Conservation (phyloP, 2,329 filamentous ascomycete genomes). For the Venturia effusa region DNA sequence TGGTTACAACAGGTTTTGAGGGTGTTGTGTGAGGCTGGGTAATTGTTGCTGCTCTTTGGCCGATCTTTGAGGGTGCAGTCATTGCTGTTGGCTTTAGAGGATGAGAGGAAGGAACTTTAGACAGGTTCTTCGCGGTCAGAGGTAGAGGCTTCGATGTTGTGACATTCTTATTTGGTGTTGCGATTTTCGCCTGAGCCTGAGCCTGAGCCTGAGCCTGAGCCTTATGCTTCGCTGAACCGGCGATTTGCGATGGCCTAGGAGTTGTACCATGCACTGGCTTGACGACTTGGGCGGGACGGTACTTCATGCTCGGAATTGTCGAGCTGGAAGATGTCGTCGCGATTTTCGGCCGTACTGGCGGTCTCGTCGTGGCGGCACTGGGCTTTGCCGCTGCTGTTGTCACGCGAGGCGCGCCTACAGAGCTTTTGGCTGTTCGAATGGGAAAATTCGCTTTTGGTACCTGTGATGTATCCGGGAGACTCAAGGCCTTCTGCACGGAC, state of each 20-base stretch:
- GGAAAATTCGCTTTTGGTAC: neutral
- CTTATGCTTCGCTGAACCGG: neutral
- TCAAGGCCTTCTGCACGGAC: neutral
- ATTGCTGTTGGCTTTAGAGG: constrained; percentile 1
- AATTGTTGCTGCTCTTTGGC: neutral
- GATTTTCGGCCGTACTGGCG: neutral
- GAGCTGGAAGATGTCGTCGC: neutral
- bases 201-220: no score
- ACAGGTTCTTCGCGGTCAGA: neutral
- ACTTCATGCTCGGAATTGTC: neutral
- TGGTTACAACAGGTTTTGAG: neutral
- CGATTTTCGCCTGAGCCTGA: neutral
- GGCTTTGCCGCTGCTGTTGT: neutral
- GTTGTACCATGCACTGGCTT: neutral
- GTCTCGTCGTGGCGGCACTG: neutral
- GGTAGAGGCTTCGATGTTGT: neutral
- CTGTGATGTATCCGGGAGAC: neutral
- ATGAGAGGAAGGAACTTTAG: neutral
- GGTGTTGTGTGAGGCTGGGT: neutral
- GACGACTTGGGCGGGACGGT: neutral
- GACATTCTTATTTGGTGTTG: neutral
- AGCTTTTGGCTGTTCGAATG: neutral
- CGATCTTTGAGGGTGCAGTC: neutral
- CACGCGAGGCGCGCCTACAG: neutral
- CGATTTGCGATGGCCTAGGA: neutral